These are phyloP conservation scores for Clonostachys solani DNA, from an alignment of 2,329 filamentous ascomycete genomes.

Conservation along the genomic window DNA sequence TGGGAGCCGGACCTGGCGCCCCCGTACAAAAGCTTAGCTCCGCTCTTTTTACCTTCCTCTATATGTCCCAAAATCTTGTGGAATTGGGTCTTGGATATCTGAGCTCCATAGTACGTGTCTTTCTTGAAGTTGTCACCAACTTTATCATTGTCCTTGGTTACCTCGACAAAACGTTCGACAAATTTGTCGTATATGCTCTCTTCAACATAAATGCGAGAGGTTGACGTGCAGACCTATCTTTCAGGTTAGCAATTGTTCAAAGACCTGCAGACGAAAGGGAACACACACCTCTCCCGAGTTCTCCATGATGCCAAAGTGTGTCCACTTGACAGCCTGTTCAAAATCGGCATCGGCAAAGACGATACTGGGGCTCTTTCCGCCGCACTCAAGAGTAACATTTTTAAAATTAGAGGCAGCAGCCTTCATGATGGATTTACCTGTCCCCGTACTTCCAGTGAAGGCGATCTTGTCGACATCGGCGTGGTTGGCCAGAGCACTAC, in stretches of 20 bases:
- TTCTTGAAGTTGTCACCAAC: conserved; percentile 52
- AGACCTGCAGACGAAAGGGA: too few relatives aligned
- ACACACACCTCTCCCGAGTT: conserved; percentile 2
- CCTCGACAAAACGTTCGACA: background rate
- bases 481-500: conserved; percentile 3
- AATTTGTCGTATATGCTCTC: conserved; percentile 2
- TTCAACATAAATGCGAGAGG: conserved; percentile 3
- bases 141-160: conserved; percentile 27
- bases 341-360: conserved; percentile 42
- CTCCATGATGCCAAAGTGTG: conserved; percentile 3
- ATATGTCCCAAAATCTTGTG: conserved; percentile 21
- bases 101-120: conserved; percentile 49
- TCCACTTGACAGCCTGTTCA: conserved; percentile 28
- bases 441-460: conserved; percentile 66
- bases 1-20: conserved; percentile 27
- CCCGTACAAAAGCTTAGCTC: conserved; percentile 65
- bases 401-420: conserved; percentile 40
- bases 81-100: conserved; percentile 32
- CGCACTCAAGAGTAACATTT: conserved; percentile 37
- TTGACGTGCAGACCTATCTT: conserved; percentile 5
- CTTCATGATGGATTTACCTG: conserved; percentile 59
- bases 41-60: conserved; percentile 27
- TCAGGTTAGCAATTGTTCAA: too few relatives aligned
- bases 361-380: conserved; percentile 37
- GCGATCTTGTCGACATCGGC: conserved; percentile 47